A percentile compares a stretch with the other conserved stretches of the same genome.
These are phyloP conservation scores for Gonium pectorale DNA, from an alignment of 139 green algal genomes.

Conservation along the genomic window DNA sequence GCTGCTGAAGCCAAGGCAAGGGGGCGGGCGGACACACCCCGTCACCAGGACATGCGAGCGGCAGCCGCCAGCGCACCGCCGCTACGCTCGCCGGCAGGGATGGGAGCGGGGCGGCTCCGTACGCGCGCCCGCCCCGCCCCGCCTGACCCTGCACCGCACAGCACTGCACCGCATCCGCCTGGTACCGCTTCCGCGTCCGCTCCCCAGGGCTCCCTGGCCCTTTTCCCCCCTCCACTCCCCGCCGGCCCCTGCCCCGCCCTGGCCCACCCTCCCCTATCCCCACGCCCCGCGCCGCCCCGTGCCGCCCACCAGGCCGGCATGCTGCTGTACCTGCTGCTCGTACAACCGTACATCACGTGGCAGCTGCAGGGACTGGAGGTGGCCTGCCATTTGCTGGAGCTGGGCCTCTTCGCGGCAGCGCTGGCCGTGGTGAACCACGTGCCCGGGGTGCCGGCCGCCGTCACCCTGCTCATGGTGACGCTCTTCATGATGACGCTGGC, in stretches of 20 bases:
- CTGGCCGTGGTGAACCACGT: neutral
- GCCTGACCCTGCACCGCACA: neutral
- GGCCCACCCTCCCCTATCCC: too few relatives aligned
- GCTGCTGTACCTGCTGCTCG: neutral
- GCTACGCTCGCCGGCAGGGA: neutral
- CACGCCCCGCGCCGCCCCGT: too few relatives aligned
- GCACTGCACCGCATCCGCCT: neutral
- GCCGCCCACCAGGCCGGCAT: neutral
- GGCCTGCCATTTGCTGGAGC: neutral
- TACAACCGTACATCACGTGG: neutral
- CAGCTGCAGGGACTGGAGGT: constrained; percentile 6
- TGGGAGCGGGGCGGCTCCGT: neutral
- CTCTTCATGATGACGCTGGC: neutral
- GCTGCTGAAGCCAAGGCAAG: too few relatives aligned
- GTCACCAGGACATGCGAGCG: too few relatives aligned
- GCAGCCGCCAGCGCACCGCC: neutral
- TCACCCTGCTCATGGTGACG: neutral
- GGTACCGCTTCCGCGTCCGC: neutral
- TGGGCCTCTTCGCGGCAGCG: neutral
- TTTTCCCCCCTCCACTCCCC: neutral
- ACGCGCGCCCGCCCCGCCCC: too few relatives aligned
- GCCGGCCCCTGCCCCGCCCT: neutral
- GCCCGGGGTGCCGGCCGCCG: neutral
- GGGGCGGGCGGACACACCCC: too few relatives aligned
- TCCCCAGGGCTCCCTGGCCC: neutral